Base-by-base conservation (phyloP, 495 filamentous ascomycete species). In the Cetradonia linearis region DNA sequence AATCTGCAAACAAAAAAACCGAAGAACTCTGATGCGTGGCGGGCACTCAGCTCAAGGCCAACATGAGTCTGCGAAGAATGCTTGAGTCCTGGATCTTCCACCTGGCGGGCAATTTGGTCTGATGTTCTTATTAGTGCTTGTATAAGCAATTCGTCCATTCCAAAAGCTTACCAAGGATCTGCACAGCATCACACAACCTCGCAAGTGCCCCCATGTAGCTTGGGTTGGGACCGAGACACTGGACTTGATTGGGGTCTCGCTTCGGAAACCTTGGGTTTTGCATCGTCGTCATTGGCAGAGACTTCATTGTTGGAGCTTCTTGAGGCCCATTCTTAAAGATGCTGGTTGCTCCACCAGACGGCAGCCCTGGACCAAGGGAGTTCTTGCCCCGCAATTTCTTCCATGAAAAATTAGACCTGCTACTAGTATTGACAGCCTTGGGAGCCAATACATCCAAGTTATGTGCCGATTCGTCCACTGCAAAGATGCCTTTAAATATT, bases 1-100 rank as follows among this genome's bases (percentile, higher is more conserved):
- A 97, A 98, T 18, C 94, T 88, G 71, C 92, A 96, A 20, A 98
- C 78, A 69, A 90, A 97, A 72, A 98, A 96, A 33, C 85, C 91
- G 70, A 98, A 98, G 74, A 98, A 98, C 68, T 97, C 93, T 34
- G 94, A 89, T 11, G 93, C 94, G 72, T 96, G 92, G 23, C 91
- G 83, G 33, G 89, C 88, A 70, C 89, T 90, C 20, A 97, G 80
- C 71, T 98, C 94, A 33, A 98, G 79, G 20, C 93, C 94, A 56
- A 97, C 89, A 66, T 95, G 89, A 30, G 91, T 95, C 64, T 84
- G 87, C 58, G 81, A 84, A 20, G 81, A 82, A 74, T 92, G 89
- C 66, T 86, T 86, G 44, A 95, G 78, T 14, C 90, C 88, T 13
- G 90, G 91, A 70, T 95, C 92, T 69, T 98, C 93, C 44, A 95